Evolutionary conservation across 2,329 filamentous ascomycete species (phyloP).

Genomic region (Fusarium sp.): DNA sequence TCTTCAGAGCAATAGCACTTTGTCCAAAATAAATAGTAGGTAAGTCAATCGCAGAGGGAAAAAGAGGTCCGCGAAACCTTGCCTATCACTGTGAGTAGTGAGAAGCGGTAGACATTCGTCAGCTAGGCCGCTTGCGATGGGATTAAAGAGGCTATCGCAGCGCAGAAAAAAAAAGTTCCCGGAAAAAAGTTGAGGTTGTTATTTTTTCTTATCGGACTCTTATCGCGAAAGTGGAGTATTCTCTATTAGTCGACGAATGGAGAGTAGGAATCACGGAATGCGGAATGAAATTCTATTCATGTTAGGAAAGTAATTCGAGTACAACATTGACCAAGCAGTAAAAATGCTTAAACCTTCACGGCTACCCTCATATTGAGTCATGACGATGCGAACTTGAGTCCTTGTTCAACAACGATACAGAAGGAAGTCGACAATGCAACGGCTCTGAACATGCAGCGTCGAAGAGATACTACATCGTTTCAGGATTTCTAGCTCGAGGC

Average conservation of each 20-base stretch:
- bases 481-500: slow-evolving; percentile 3
- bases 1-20: not conserved
- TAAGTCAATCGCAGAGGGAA: slow-evolving; percentile 1
- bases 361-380: not conserved
- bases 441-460: slow-evolving; percentile 13
- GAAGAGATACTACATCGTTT: slow-evolving; percentile 7
- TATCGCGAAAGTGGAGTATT: slow-evolving; percentile 18
- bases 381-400: not conserved
- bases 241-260: slow-evolving; percentile 22
- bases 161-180: slow-evolving; percentile 45
- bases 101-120: slow-evolving; percentile 33
- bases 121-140: slow-evolving; percentile 41
- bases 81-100: slow-evolving; percentile 16
- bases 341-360: not conserved
- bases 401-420: not conserved
- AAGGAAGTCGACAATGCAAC: not conserved
- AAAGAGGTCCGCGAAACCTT: slow-evolving; percentile 14
- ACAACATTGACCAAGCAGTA: not conserved
- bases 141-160: slow-evolving; percentile 50
- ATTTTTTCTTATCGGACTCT: slow-evolving; percentile 21
- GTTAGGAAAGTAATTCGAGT: not conserved
- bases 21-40: slow-evolving; percentile 4
- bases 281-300: slow-evolving; percentile 7
- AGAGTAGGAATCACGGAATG: slow-evolving; percentile 9
- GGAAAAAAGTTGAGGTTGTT: slow-evolving; percentile 48